Conservation (phyloP, 768 basidiomycete species). For the Tulasnella sp. region DNA sequence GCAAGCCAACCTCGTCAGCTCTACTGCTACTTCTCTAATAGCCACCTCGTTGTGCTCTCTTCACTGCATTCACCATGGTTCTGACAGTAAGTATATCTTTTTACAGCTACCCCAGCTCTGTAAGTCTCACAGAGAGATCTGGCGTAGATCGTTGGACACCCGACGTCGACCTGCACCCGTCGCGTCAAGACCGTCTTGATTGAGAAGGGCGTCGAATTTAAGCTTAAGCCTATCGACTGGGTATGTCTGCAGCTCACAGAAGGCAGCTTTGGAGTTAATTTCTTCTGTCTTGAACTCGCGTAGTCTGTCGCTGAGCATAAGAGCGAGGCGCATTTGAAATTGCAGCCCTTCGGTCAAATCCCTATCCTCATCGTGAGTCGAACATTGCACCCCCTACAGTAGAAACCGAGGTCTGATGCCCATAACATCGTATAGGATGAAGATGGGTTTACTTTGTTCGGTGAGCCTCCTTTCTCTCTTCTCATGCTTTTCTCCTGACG, state of each 20-base stretch:
- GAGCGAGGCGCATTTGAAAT: constrained; percentile 38
- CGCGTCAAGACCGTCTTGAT: constrained; percentile 51
- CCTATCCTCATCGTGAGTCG: constrained; percentile 48
- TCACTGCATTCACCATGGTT: neutral
- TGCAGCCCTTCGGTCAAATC: constrained; percentile 64
- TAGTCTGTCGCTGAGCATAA: constrained; percentile 29
- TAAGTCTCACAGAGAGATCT: neutral
- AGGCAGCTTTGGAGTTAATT: neutral
- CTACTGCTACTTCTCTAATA: neutral
- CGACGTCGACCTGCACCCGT: constrained; percentile 49
- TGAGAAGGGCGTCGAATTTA: constrained; percentile 58
- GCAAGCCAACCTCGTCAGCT: neutral
- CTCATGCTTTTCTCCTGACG: no score
- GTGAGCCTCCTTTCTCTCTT: neutral
- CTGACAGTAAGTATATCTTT: neutral
- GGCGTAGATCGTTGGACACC: constrained; percentile 32
- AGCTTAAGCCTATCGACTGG: constrained; percentile 45
- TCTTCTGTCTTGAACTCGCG: neutral
- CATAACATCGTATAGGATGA: constrained; percentile 42
- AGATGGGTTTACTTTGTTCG: constrained; percentile 58
- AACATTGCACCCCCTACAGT: neutral
- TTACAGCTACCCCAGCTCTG: neutral
- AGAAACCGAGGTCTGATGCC: neutral
- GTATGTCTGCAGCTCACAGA: neutral
- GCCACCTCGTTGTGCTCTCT: neutral